A percentile compares a stretch with the other conserved stretches of the same genome.
Conservation (phyloP, 2,329 filamentous ascomycete species). For the Trichophyton rubrum region DNA sequence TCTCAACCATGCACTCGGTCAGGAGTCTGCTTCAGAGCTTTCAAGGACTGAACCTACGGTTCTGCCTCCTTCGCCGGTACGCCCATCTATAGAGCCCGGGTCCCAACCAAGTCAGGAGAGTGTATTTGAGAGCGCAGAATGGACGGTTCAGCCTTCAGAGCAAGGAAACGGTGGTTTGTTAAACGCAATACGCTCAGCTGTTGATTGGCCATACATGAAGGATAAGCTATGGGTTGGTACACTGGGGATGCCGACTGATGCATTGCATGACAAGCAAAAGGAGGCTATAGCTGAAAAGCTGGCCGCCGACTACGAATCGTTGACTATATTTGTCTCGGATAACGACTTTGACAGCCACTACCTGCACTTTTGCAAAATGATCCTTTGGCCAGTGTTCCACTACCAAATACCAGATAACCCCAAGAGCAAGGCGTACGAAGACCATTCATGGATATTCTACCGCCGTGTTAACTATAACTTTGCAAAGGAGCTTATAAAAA, state of each 20-base stretch:
- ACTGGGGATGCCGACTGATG: slow-evolving; percentile 86
- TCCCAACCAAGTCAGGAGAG: slow-evolving; percentile 8
- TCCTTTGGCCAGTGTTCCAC: slow-evolving; percentile 94
- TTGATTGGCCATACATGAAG: slow-evolving; percentile 53
- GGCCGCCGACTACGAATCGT: slow-evolving; percentile 66
- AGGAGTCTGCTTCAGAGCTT: slow-evolving; percentile 11
- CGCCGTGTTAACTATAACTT: slow-evolving; percentile 86
- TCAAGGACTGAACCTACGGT: slow-evolving; percentile 7
- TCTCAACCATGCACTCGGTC: slow-evolving; percentile 46
- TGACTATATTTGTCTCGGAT: slow-evolving; percentile 77
- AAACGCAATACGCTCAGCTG: slow-evolving; percentile 72
- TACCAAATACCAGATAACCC: slow-evolving; percentile 97
- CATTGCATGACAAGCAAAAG: slow-evolving; percentile 60
- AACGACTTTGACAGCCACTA: slow-evolving; percentile 93
- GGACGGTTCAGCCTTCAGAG: slow-evolving; percentile 71
- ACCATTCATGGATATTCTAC: slow-evolving; percentile 94
- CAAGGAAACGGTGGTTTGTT: slow-evolving; percentile 87
- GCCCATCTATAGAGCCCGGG: slow-evolving; percentile 8
- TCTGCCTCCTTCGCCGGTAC: slow-evolving; percentile 7
- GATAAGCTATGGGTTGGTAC: slow-evolving; percentile 88
- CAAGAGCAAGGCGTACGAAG: slow-evolving; percentile 95
- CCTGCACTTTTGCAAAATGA: slow-evolving; percentile 91
- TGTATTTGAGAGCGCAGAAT: slow-evolving; percentile 63
- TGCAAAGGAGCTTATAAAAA: slow-evolving; percentile 75
- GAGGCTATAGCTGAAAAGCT: slow-evolving; percentile 72